Base-by-base conservation (phyloP, 441 rosid species). In the Syzygium syzygioides region DNA sequence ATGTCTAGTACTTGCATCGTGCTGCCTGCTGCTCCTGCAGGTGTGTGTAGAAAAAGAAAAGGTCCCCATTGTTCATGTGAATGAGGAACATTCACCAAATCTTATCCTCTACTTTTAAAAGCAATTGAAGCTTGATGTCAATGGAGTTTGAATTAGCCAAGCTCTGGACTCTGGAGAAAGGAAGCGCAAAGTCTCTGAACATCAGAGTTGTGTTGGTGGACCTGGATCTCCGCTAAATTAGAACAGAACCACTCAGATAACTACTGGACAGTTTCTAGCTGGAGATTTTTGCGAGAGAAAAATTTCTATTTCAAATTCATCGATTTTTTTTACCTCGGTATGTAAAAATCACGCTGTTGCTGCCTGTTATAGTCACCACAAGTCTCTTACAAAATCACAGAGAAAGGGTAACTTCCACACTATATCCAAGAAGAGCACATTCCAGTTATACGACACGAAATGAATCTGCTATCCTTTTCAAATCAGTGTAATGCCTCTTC, bases 401-500 rank as follows among this genome's bases (percentile, higher is more conserved):
- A 52, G 83, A n/a, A 86, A 30, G 66, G 48, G 64, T 55, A 32
- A 55, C 86, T 30, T 52, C 41, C 41, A 85, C 41, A 32, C 50
- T 41, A 2, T 2, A 54, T 14, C 62, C 86, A 55, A 2, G 18
- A 55, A 85, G 60, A 85, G 48, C 86, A 55, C 62, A 55, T 30
- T 48, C 86, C 79, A 87, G 55, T 89, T 95, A 96, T 88, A 90
- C 94, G 12, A 97, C 95, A 23, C 98, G 98, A 92, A 97, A 97
- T 4, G 99, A 96, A 71, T 95, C 97, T 2, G 99, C 93, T 87
- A 97, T 97, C 94, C 87, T 94, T 93, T 97, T 96, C 89, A 97
- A 92, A 89, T 97, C 99, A 91, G 93, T 92, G 94, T 95, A 97
- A 90, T 96, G 94, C 91, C 99, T 95, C 93, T 97, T 97, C 99